Base-by-base conservation (phyloP, 2,329 filamentous ascomycete species). In the Sarocladium oryzae region DNA sequence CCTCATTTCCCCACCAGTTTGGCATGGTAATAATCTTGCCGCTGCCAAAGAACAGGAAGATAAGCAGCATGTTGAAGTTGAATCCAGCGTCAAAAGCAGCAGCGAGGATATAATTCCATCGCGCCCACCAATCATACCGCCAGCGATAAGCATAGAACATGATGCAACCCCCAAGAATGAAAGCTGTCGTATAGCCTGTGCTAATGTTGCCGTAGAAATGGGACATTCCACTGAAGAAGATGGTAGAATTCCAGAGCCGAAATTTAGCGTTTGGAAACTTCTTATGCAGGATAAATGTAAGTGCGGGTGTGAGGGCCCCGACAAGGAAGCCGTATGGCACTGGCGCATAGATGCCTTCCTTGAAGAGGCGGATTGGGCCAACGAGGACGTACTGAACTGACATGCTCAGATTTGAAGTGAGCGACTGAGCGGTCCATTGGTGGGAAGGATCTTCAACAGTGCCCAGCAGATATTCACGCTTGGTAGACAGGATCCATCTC, bases 1-100 rank as follows among this genome's bases (percentile, higher is more conserved):
- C 70, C 56, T 81, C 75, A 57, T 84, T 84, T 0, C 80, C 80
- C 78, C 79, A 84, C 81, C 81, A 84, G 54, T 79, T 61, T n/a
- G 79, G 78, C 79, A 83, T 83, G 15, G 64, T 68, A 7, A 82
- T 64, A 28, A 78, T 69, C 66, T 77, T 81, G 1, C 72, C 78
- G 6, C 75, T 73, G 1, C 78, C 76, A 56, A 83, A 81, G 54
- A 75, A 77, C 53, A 83, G 60, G 60, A 83, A 84, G n/a, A 82
- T 75, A 16, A 83, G 65, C 54, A 84, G 56, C 72, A 82, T 73
- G 55, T 81, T 81, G 18, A 83, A 66, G 60, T 84, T 84, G 60
- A 81, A 84, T 0, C 78, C 80, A 0, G 79, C 78, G 61, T 84
- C 80, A 56, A 82, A 79, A 1, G 80, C 79, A 1, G 79, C 80